Percentiles rank a stretch among this genome's conserved stretches.
Evolutionary conservation across 768 basidiomycete genomes (phyloP).

Genomic region (Clitopilus passeckerianus): DNA sequence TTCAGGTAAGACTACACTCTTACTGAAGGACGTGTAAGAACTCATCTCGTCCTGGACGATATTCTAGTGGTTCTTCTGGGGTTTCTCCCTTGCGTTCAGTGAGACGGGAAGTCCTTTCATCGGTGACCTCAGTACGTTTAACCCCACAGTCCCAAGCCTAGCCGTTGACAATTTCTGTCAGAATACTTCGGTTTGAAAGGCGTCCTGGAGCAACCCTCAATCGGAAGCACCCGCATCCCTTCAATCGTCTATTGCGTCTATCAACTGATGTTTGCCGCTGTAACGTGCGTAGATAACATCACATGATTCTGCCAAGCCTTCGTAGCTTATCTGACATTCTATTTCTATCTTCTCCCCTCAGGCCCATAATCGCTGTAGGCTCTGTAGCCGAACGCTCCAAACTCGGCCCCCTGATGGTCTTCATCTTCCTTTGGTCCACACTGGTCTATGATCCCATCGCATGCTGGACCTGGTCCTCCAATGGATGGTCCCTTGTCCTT

Average conservation of each 20-base stretch:
- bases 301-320: not conserved
- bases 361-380: conserved; percentile 85
- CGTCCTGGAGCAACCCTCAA: conserved; percentile 72
- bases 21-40: too few relatives aligned
- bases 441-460: conserved; percentile 93
- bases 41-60: too few relatives aligned
- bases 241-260: conserved; percentile 77
- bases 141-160: not conserved
- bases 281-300: conserved; percentile 50
- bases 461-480: conserved; percentile 92
- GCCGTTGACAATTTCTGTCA: conserved; percentile 19
- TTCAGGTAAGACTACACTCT: conserved; percentile 55
- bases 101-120: conserved; percentile 71
- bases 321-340: conserved; percentile 13
- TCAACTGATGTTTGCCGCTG: conserved; percentile 88
- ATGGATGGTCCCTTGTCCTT: conserved; percentile 69
- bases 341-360: conserved; percentile 23
- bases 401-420: conserved; percentile 81
- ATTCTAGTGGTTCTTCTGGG: conserved; percentile 94
- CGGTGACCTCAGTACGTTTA: conserved; percentile 76
- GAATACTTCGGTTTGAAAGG: conserved; percentile 80
- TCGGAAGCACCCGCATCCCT: conserved; percentile 68
- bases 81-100: conserved; percentile 88
- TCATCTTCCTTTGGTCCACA: conserved; percentile 87
- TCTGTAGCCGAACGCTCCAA: conserved; percentile 88